These are phyloP conservation scores for Didymella glomerata DNA, from an alignment of 2,329 filamentous ascomycete genomes.

Conservation along the genomic window DNA sequence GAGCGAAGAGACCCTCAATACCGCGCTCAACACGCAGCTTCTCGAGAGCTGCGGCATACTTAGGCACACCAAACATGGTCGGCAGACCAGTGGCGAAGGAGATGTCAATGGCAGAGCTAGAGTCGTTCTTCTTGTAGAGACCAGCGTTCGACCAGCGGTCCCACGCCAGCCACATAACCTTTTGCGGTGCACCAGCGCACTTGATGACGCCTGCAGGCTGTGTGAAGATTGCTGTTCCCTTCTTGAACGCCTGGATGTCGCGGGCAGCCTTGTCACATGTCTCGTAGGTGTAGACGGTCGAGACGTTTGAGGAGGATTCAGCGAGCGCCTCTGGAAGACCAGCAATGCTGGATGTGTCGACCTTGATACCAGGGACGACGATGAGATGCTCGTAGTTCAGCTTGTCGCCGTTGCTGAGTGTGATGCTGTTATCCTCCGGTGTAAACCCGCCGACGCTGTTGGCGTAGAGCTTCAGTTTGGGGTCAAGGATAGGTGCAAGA, in stretches of 20 bases:
- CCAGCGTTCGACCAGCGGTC: constrained; percentile 51
- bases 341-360: constrained; percentile 43
- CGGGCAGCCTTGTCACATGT: constrained; percentile 50
- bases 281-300: constrained; percentile 51
- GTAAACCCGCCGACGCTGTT: constrained; percentile 60
- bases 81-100: constrained; percentile 52
- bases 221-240: constrained; percentile 51
- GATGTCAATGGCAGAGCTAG: constrained; percentile 47
- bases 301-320: constrained; percentile 45
- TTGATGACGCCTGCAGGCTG: constrained; percentile 52
- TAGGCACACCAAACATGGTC: constrained; percentile 53
- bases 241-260: constrained; percentile 44
- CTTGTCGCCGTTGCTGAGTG: constrained; percentile 63
- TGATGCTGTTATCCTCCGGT: constrained; percentile 66
- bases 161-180: constrained; percentile 54
- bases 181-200: constrained; percentile 53
- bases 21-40: constrained; percentile 48
- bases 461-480: constrained; percentile 69
- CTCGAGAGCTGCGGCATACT: constrained; percentile 50
- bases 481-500: constrained; percentile 62
- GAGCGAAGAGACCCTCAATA: constrained; percentile 51
- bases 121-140: constrained; percentile 41
- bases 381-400: constrained; percentile 71
- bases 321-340: constrained; percentile 50
- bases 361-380: constrained; percentile 61